Percentiles rank a stretch among this genome's conserved stretches.
Evolutionary conservation across 805 yeast genomes (phyloP).

Genomic region (Candida namnaoensis): DNA sequence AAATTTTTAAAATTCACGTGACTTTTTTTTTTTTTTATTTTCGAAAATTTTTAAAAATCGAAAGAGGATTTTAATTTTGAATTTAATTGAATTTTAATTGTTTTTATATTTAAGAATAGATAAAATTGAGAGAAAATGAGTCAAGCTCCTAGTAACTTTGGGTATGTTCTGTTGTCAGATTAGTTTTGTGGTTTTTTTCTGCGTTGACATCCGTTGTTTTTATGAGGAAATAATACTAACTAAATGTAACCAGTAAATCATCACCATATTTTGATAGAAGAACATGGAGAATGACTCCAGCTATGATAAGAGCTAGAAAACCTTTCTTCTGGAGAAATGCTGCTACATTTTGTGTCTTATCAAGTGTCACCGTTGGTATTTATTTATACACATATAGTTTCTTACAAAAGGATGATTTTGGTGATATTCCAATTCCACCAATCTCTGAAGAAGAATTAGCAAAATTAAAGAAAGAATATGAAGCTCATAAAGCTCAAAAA

Average conservation of each 20-base stretch:
- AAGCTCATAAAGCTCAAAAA: slow-evolving; percentile 23
- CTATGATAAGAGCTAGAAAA: slow-evolving; percentile 80
- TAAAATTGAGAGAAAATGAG: no score
- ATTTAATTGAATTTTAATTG: no score
- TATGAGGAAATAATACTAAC: no score
- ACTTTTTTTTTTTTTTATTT: no score
- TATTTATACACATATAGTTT: slow-evolving; percentile 57
- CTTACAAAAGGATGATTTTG: slow-evolving; percentile 72
- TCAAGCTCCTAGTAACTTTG: no score
- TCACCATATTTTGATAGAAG: slow-evolving; percentile 51
- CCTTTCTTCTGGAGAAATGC: slow-evolving; percentile 81
- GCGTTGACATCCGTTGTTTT: no score
- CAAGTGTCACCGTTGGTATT: slow-evolving; percentile 62
- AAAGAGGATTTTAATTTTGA: no score
- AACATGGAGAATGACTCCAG: slow-evolving; percentile 87
- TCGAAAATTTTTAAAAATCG: no score
- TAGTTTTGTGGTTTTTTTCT: no score
- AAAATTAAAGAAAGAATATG: slow-evolving; percentile 66
- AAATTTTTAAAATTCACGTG: not conserved
- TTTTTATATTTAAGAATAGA: no score
- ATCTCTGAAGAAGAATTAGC: slow-evolving; percentile 69
- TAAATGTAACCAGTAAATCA: slow-evolving; percentile 13
- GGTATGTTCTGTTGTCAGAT: no score
- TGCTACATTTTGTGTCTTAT: slow-evolving; percentile 46
- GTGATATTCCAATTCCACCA: slow-evolving; percentile 93